Percentiles rank a stretch among this genome's conserved stretches.
phyloP scores from a whole-genome alignment of 2,329 filamentous ascomycete species.

The Myriosclerotinia duriaeana region DNA sequence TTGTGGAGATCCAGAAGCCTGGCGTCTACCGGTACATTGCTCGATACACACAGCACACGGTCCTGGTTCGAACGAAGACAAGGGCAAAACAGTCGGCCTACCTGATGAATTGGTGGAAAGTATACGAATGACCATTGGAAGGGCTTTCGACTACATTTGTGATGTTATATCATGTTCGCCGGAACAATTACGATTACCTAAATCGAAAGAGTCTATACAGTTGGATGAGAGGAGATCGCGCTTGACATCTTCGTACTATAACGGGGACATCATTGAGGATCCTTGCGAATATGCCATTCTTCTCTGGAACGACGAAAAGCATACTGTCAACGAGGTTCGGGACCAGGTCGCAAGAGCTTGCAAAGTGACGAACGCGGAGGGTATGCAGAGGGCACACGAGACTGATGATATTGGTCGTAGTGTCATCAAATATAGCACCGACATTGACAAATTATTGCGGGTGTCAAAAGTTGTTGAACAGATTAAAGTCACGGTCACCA shows the following conservation, averaged over 20 bases:
- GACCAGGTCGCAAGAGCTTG: conserved; percentile 91
- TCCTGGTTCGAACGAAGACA: conserved; percentile 50
- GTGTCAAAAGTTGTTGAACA: conserved; percentile 89
- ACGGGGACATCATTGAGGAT: conserved; percentile 58
- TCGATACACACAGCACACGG: conserved; percentile 79
- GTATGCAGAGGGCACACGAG: conserved; percentile 75
- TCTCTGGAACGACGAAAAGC: conserved; percentile 98
- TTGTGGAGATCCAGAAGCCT: conserved; percentile 93
- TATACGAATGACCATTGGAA: conserved; percentile 81
- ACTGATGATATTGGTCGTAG: conserved; percentile 86
- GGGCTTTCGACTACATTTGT: conserved; percentile 90
- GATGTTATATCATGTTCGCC: conserved; percentile 98
- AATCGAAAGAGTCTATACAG: conserved; percentile 76
- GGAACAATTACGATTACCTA: conserved; percentile 84
- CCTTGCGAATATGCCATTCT: conserved; percentile 79
- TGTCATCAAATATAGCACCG: conserved; percentile 72
- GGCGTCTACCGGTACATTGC: conserved; percentile 83
- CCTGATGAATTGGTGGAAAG: conserved; percentile 74
- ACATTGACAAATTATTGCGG: conserved; percentile 69
- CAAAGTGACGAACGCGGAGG: conserved; percentile 66
- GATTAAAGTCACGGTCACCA: conserved; percentile 93
- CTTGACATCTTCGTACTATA: conserved; percentile 74
- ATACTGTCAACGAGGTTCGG: conserved; percentile 87
- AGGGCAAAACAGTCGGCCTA: conserved; percentile 61
- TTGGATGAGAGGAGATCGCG: conserved; percentile 80